Base-by-base conservation (phyloP, 179 eudicot genomes). In the Amaranthus tricolor region DNA sequence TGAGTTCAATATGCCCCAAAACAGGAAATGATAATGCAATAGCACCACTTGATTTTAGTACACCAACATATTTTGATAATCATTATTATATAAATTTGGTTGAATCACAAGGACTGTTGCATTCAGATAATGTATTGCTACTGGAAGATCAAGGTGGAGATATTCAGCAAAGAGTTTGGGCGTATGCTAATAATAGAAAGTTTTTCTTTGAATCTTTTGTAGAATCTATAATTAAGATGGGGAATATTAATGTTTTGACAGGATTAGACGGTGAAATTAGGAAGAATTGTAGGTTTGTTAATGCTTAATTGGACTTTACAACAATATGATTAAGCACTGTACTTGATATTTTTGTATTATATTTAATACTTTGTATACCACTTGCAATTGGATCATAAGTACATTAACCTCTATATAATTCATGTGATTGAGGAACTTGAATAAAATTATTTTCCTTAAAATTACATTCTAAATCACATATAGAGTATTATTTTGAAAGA, bases 201-300 rank as follows among this genome's bases (percentile, higher is more conserved):
- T 65, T 52, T 20, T 91, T 91, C 80, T 90, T 87, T 54, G 79
- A 68, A 7, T 83, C 94, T 3, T 91, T 90, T 76, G 82, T 76
- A 1, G 65, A 71, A 0, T 90, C 97, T 0, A 87, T 90, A 78
- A 73, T 88, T 55, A 91, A 87, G 84, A 91, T 91, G 95, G 97
- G 97, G 1, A 83, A 76, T 76, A 88, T 88, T 66, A 77, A 87
- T 78, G 84, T 77, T 2, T 77, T 91, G 45, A 84, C 86, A 0
- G 97, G 95, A 15, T 77, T 59, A 5, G 58, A 86, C 9, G 95
- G 97, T 11, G 84, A 91, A 66, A 87, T 90, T 20, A 86, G 97
- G 82, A 86, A 49, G 44, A 77, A 84, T 31, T 91, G 97, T 53
- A 83, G 90, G 53, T 84, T 78, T 64, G 45, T 84, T 0, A 90